phyloP scores from a whole-genome alignment of 1,284 basidiomycete species.

The Ceratobasidium sp. region DNA sequence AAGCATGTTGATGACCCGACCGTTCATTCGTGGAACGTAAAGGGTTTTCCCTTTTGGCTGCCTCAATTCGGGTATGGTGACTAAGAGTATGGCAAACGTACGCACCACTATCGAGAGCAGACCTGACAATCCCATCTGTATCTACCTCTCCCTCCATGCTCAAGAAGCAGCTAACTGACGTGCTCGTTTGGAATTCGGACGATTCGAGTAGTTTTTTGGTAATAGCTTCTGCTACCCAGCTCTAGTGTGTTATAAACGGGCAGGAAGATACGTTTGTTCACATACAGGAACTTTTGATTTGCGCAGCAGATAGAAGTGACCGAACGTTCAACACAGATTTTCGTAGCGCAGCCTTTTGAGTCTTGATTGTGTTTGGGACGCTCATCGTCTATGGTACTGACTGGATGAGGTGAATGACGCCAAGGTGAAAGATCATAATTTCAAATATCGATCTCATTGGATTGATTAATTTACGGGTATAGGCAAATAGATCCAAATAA shows the following conservation, averaged over 20 bases:
- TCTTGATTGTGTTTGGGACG: slow-evolving; percentile 13
- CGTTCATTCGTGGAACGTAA: slow-evolving; percentile 43
- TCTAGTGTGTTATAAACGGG: background rate
- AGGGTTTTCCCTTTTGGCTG: slow-evolving; percentile 39
- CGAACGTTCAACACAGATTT: slow-evolving; percentile 25
- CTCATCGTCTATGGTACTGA: background rate
- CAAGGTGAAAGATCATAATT: background rate
- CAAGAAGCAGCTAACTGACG: slow-evolving; percentile 42
- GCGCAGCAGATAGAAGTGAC: slow-evolving; percentile 7
- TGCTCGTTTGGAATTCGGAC: slow-evolving; percentile 38
- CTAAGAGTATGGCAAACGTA: background rate
- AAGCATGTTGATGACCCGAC: slow-evolving; percentile 42
- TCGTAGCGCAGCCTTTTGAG: slow-evolving; percentile 29
- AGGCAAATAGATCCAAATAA: no score
- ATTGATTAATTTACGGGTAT: no score
- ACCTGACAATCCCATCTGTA: slow-evolving; percentile 40
- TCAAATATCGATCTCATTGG: background rate
- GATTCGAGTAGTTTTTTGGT: slow-evolving; percentile 33
- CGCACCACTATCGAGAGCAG: slow-evolving; percentile 26
- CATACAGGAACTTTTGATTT: slow-evolving; percentile 27
- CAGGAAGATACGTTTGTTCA: background rate
- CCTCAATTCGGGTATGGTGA: background rate
- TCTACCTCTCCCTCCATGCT: slow-evolving; percentile 43
- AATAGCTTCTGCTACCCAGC: slow-evolving; percentile 39
- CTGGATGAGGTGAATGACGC: background rate